phyloP scores from a whole-genome alignment of 257 asterid genomes.

The Echites panduratus region DNA sequence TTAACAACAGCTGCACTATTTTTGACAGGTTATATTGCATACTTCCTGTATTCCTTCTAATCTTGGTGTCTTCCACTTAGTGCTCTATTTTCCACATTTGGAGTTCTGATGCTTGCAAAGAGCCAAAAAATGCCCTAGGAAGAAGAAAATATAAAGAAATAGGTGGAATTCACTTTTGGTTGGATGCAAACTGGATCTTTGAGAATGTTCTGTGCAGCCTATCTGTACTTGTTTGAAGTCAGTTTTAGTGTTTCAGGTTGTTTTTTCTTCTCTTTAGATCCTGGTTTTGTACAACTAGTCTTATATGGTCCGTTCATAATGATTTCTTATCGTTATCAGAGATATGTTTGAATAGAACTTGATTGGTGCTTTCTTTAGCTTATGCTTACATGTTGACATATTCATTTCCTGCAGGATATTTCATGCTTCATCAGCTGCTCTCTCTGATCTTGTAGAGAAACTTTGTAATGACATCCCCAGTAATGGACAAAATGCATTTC shows the following conservation, averaged over 20 bases:
- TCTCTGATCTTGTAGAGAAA: neutral
- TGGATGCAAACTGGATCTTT: neutral
- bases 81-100: neutral
- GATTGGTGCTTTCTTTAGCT: neutral
- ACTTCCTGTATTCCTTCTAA: neutral
- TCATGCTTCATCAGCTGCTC: conserved; percentile 22
- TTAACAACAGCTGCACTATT: neutral
- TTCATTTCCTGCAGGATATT: conserved; percentile 27
- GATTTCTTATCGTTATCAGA: neutral
- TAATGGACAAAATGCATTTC: conserved; percentile 10
- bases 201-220: neutral
- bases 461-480: conserved; percentile 9
- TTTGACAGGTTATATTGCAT: neutral
- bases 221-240: neutral
- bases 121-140: conserved; percentile 2
- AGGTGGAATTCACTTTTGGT: neutral
- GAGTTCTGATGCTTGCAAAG: neutral
- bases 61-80: neutral
- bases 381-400: neutral
- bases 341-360: neutral
- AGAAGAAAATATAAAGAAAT: neutral
- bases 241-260: neutral
- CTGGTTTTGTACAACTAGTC: neutral
- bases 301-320: neutral
- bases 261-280: neutral